Base-by-base conservation (phyloP, 1,139 yeast genomes). In the Nadsonia commutata region DNA sequence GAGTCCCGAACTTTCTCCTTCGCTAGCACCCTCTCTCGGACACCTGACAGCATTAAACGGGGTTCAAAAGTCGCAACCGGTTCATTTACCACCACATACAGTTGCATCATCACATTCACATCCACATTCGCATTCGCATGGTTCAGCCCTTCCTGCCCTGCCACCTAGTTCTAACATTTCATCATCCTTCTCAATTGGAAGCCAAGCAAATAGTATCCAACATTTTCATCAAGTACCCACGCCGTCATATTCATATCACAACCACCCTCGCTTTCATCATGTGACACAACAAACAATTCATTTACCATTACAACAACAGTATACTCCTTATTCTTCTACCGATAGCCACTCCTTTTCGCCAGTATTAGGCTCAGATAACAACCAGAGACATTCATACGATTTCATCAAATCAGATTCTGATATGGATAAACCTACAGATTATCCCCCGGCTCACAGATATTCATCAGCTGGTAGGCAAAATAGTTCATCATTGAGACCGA, bases 401-500 rank as follows among this genome's bases (percentile, higher is more conserved):
- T 27, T 27, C n/a, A 16, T 27, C n/a, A 13, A 27, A 4, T 11
- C n/a, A 16, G 33, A 16, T 11, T 27, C 33, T 27, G 33, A 27
- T 27, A 6, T 9, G 33, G 33, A 27, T 6, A 27, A 16, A 27
- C n/a, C 33, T 27, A 4, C n/a, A 4, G 33, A 27, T 13, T 27
- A 4, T 13, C 9, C 9, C n/a, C 13, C 33, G 4, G 9, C 33
- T 7, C 33, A 9, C n/a, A 27, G 33, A 27, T 27, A 27, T 9
- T 13, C 33, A 27, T 16, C 33, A 4, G 13, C 9, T 13, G n/a
- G n/a, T 9, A 13, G 33, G n/a, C 5, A 8, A 4, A 16, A 27
- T 7, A 27, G n/a, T 13, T 11, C 9, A 13, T 27, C 33, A 9
- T 53, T 59, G 36, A 60, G 60, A 43, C 64, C 65, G 16, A 61